phyloP scores from a whole-genome alignment of 495 filamentous ascomycete species.

The Talaromyces adpressus region DNA sequence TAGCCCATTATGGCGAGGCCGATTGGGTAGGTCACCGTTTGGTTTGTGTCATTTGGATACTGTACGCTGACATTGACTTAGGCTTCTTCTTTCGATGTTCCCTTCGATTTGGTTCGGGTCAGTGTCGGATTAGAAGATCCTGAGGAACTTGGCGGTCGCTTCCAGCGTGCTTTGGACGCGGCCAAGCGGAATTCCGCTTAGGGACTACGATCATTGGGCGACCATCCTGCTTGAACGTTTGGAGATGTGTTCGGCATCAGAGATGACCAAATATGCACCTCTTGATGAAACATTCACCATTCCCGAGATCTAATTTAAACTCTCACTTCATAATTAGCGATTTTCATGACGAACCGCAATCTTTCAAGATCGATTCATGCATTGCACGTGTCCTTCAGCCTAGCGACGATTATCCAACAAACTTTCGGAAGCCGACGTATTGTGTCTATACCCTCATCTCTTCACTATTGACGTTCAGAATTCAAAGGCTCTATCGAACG shows the following conservation, averaged over 20 bases:
- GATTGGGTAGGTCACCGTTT: slow-evolving; percentile 59
- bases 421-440: not conserved
- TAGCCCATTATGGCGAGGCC: slow-evolving; percentile 88
- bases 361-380: not conserved
- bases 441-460: not conserved
- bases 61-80: slow-evolving; percentile 13
- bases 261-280: too few relatives aligned
- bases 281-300: too few relatives aligned
- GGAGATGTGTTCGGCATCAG: too few relatives aligned
- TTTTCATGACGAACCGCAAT: not conserved
- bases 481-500: not conserved
- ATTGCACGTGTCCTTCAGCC: not conserved
- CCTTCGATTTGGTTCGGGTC: slow-evolving; percentile 69
- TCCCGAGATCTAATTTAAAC: not conserved
- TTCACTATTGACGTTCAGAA: not conserved
- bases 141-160: slow-evolving; percentile 44
- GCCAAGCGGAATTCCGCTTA: slow-evolving; percentile 40
- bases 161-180: slow-evolving; percentile 43
- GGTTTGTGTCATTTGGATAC: not conserved
- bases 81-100: slow-evolving; percentile 73
- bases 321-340: not conserved
- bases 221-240: too few relatives aligned
- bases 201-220: not conserved
- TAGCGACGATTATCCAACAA: not conserved
- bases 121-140: slow-evolving; percentile 87